Evolutionary conservation across 2,329 filamentous ascomycete species (phyloP).

Genomic region (Colletotrichum falcatum): DNA sequence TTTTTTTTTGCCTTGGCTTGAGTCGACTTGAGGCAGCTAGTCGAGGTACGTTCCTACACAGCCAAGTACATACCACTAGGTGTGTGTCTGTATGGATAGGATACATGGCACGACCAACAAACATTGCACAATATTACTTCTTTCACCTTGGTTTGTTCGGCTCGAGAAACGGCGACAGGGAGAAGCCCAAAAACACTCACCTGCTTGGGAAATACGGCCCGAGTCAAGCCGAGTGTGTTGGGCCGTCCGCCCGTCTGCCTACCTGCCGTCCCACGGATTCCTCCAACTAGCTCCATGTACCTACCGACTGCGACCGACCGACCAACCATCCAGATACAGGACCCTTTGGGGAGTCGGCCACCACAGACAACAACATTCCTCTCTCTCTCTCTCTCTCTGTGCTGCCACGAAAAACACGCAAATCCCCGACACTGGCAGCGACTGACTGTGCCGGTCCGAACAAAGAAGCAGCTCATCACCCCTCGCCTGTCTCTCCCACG

Average conservation of each 20-base stretch:
- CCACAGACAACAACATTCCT: conserved; percentile 14
- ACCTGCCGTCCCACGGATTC: neutral
- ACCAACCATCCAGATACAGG: no score
- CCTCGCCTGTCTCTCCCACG: conserved; percentile 2
- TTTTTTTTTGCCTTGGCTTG: neutral
- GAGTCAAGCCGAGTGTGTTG: neutral
- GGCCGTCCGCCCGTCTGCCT: no score
- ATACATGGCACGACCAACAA: neutral
- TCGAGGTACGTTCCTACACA: neutral
- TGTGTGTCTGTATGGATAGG: no score
- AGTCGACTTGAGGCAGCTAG: neutral
- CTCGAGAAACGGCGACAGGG: neutral
- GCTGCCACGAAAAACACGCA: no score
- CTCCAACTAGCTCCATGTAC: no score
- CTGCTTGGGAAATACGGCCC: conserved; percentile 1
- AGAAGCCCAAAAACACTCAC: neutral
- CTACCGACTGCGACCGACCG: no score
- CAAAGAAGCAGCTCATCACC: conserved; percentile 20
- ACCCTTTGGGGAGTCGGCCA: neutral
- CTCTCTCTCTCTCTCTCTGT: no score
- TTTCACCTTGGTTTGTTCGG: neutral
- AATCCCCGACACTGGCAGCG: neutral
- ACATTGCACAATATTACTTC: neutral
- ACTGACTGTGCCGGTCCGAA: conserved; percentile 12
- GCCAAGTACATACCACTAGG: no score